Base-by-base conservation (phyloP, 2,329 filamentous ascomycete species). In the Beauveria bassiana region DNA sequence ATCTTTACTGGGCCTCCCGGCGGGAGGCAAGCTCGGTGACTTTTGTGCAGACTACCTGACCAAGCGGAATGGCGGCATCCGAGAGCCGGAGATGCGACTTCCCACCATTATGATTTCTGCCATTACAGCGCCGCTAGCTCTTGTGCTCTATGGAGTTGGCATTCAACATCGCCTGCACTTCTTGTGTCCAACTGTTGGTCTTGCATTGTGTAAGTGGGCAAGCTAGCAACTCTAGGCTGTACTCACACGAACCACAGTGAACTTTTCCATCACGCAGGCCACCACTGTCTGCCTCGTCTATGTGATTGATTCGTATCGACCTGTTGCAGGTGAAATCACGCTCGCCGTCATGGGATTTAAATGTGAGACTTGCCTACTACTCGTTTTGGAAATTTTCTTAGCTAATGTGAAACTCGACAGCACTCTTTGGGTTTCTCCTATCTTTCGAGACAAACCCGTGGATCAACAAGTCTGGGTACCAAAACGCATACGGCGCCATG, bases 371-470 rank as follows among this genome's bases (percentile, higher is more conserved):
- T 31, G 66, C 14, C 12, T 18, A 5, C 18, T 20, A 12, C 22
- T 14, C 24, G 31, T 61, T 43, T 58, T 52, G 51, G 54, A 61
- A 61, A 46, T 53, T 18, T 51, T 53, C 12, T 51, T 2, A 5
- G 22, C 54, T 57, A 47, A 57, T 14, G 26, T 14, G 12, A 24
- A 7, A 5, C 20, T n/a, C 43, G 10, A 24, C 8, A 54, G 28
- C 43, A 10, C 56, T 78, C 8, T 84, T 86, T 66, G 82, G 81
- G 5, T 86, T 86, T 67, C 71, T 85, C 1, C 73, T 86, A 1
- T 82, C 79, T 0, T 86, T 86, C 67, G 85, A 85, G 67, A 85
- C 81, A 1, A 86, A 86, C 66, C 77, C 80, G 0, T 86, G 83
- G 83, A 77, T 86, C 43, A 70, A 73, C 7, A 34, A 74, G 61